Percentiles rank a stretch among this genome's conserved stretches.
These are phyloP conservation scores for Cornus florida DNA, from an alignment of 148 eudicot species.

Conservation along the genomic window DNA sequence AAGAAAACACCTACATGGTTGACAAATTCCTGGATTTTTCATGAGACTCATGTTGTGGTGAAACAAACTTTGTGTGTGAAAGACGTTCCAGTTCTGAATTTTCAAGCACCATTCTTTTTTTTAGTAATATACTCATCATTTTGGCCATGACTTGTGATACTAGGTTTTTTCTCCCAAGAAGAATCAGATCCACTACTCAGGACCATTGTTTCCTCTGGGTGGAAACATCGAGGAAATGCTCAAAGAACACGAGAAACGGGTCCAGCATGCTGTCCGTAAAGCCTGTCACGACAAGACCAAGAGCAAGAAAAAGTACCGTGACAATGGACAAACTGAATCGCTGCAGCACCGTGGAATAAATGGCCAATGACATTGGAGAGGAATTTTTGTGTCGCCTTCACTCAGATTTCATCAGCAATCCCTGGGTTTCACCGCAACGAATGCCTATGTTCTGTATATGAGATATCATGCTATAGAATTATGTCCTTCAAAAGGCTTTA, in stretches of 20 bases:
- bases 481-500: too few species aligned
- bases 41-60: neutral
- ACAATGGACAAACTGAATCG: constrained; percentile 56
- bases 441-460: neutral
- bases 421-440: neutral
- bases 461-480: too few species aligned
- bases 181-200: constrained; percentile 61
- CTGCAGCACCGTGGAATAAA: constrained; percentile 32
- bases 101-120: neutral
- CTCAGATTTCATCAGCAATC: neutral
- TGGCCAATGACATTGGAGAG: constrained; percentile 10
- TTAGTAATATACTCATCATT: neutral
- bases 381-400: neutral
- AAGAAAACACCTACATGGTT: neutral
- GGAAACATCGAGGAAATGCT: constrained; percentile 74
- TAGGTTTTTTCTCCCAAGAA: constrained; percentile 42
- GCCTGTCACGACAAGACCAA: constrained; percentile 59
- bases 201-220: constrained; percentile 59
- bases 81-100: too few species aligned
- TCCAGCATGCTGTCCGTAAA: constrained; percentile 67
- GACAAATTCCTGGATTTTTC: constrained; percentile 1
- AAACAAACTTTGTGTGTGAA: neutral
- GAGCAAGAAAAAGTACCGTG: constrained; percentile 28
- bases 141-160: neutral
- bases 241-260: constrained; percentile 66